Evolutionary conservation across 192 early-diverging fungal species (phyloP), one percentile per base, ranked within the genome.

Genomic region (Linnemannia schmuckeri): DNA sequence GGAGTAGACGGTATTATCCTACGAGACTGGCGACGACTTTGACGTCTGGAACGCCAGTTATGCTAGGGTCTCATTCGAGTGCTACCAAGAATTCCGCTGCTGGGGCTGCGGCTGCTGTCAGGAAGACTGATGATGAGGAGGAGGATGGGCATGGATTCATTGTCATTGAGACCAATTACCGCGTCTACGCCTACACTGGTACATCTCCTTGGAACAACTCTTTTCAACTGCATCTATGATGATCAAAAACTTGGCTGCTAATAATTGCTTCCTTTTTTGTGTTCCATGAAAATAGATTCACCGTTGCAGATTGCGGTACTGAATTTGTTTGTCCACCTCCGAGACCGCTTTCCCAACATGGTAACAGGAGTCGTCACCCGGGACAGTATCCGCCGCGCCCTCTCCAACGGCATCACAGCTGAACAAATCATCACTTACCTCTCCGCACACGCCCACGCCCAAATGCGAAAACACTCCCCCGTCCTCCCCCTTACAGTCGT

Each of bases 371-470:
- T 93, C 3, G 90, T 99, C 40, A 97, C 96, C 5, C 92, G 98
- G 35, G 97, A 98, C 70, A 96, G 95, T 76, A 92, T 99, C 66
- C 91, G 96, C 12, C 91, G 94, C 13, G 98, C 98, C 0, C 84
- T 98, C 52, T 78, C 88, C 30, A 95, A 96, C 7, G 98, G 98
- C 0, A 99, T 99, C 76, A 97, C 97, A 0, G 97, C 98, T 8
- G 95, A 97, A 44, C 98, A 99, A 91, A 99, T 99, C 71, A 97
- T 99, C 74, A 93, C 93, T 5, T 99, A 97, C 80, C 88, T 99
- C 41, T 93, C 93, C 9, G 89, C 94, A 35, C 96, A 99, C 77
- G 97, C 98, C 0, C 98, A 99, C 85, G 94, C 96, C 27, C 96
- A 98, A 77, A 97, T 99, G 96, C 91, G 94, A 76, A 95, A 95